phyloP scores from a whole-genome alignment of 164 flowering plant species.

The Kingdonia uniflora region DNA sequence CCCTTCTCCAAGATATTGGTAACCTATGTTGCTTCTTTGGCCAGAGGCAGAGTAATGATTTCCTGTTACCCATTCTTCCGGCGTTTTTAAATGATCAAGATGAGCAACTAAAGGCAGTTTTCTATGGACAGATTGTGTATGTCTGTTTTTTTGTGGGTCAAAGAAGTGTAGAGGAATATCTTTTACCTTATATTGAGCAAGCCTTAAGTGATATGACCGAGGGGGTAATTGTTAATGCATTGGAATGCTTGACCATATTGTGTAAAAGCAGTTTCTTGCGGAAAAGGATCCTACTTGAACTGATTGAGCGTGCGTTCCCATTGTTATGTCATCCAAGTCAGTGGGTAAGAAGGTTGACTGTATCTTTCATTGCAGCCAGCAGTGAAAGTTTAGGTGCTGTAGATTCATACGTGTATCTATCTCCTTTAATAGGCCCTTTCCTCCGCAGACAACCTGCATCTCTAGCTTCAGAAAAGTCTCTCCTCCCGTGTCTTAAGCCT shows the following conservation, averaged over 20 bases:
- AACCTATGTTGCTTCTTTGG: slow-evolving; percentile 91
- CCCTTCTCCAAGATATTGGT: slow-evolving; percentile 79
- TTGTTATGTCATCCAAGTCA: slow-evolving; percentile 83
- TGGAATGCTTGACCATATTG: slow-evolving; percentile 77
- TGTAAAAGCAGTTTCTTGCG: slow-evolving; percentile 70
- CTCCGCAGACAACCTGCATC: slow-evolving; percentile 86
- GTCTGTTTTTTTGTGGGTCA: slow-evolving; percentile 96
- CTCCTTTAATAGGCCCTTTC: slow-evolving; percentile 76
- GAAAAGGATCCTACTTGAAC: slow-evolving; percentile 74
- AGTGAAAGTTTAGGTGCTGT: slow-evolving; percentile 86
- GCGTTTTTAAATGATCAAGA: slow-evolving; percentile 94
- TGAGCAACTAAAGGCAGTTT: slow-evolving; percentile 84
- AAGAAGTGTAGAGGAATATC: slow-evolving; percentile 97
- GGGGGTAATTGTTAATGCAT: slow-evolving; percentile 83
- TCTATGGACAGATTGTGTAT: slow-evolving; percentile 72
- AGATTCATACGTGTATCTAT: slow-evolving; percentile 86
- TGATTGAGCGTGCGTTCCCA: slow-evolving; percentile 80
- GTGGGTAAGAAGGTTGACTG: slow-evolving; percentile 88
- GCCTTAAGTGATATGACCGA: slow-evolving; percentile 80
- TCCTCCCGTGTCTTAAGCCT: slow-evolving; percentile 77
- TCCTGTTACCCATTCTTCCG: slow-evolving; percentile 86
- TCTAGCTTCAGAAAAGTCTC: slow-evolving; percentile 64
- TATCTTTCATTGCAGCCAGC: slow-evolving; percentile 69
- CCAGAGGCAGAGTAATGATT: slow-evolving; percentile 86
- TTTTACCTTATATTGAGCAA: slow-evolving; percentile 93